These are phyloP conservation scores for Acanthamoeba royreba DNA, from an alignment of 208 protist species.

Conservation along the genomic window DNA sequence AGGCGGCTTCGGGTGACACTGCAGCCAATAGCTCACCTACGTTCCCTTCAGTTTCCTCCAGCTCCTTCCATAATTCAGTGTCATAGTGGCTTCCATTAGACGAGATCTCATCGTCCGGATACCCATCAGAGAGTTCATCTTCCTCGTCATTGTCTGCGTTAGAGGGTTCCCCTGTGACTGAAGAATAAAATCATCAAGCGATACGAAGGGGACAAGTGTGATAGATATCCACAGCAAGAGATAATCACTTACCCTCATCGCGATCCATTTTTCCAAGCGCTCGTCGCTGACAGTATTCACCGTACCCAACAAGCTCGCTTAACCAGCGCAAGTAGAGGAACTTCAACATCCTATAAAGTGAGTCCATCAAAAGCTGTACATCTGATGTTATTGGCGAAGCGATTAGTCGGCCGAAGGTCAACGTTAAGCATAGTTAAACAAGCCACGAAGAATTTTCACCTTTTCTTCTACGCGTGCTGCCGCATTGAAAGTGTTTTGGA, in stretches of 20 bases:
- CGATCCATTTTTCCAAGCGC: neutral
- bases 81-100: neutral
- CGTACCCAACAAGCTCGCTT: neutral
- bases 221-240: neutral
- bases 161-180: neutral
- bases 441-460: neutral
- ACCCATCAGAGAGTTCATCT: neutral
- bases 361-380: slow-evolving; percentile 2
- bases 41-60: neutral
- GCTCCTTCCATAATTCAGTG: neutral
- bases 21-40: neutral
- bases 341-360: neutral
- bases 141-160: neutral
- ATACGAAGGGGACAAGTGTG: neutral
- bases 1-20: neutral
- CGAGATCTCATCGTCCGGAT: neutral
- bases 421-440: neutral
- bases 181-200: neutral
- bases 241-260: neutral
- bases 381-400: neutral
- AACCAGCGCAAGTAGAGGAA: slow-evolving; percentile 26
- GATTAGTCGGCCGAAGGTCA: neutral
- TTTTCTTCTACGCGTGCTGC: neutral
- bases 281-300: neutral
- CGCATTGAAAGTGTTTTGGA: neutral